Base-by-base conservation (phyloP, 1,284 basidiomycete genomes). In the Leccinum angustisporum region DNA sequence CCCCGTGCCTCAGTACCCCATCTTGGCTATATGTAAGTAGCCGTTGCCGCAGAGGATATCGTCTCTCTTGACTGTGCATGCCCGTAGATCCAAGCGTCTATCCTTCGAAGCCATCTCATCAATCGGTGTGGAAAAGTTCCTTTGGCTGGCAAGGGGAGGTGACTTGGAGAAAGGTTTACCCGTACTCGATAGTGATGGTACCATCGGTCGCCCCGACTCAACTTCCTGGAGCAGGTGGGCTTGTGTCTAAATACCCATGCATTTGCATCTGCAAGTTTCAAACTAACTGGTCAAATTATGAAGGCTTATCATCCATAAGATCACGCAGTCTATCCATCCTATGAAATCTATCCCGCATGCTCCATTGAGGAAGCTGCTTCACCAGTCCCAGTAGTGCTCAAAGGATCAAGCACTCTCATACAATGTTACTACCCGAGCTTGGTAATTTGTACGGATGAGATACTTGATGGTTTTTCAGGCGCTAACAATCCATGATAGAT, bases 21-120 rank as follows among this genome's bases (percentile, higher is more conserved):
- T 68, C 55, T 48, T 78, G 46, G 67, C 68, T 5, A 74, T 78
- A 53, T 79, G 79, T 79, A 61, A 67, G 78, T 65, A 34, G n/a
- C 10, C 46, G 9, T 56, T 18, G 5, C 61, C 27, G 10, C 16
- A 11, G 33, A 30, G 16, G 50, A 53, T 54, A 13, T 1, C 3
- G 11, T 61, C 1, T 56, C 13, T 18, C 13, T 48, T 70, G 18
- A 69, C 53, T 11, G 3, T 34, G 9, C 56, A 60, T 3, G 14
- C n/a, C 18, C 10, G 2, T 57, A 80, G 81, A 81, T 64, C 71
- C 73, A n/a, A 54, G 74, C 13, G 72, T 76, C 9, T 81, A 80
- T 63, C 79, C 80, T 36, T 9, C 10, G 18, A 50, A 50, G 53
- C 52, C 38, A 8, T 53, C 56, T 55, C 5, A 13, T n/a, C 61